A percentile compares a stretch with the other conserved stretches of the same genome.
Conservation (phyloP, 2,329 filamentous ascomycete species). For the Xylaria sp. region DNA sequence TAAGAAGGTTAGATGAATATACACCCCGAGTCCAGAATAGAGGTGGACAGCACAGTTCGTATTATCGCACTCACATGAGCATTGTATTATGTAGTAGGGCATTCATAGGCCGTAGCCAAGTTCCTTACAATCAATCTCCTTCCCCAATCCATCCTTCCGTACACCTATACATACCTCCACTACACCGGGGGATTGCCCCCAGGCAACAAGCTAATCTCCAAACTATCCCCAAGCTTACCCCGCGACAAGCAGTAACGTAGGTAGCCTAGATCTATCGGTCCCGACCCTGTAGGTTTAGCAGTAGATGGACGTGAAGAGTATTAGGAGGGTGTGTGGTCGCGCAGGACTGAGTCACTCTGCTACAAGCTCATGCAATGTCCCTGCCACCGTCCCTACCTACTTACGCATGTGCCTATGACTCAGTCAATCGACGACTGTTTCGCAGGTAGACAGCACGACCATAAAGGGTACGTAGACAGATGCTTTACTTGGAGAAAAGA, state of each 20-base stretch:
- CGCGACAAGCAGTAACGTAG: background rate
- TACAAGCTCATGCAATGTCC: background rate
- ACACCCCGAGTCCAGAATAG: too few species aligned
- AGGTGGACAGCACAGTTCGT: background rate
- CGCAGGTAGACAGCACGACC: too few species aligned
- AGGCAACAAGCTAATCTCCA: background rate
- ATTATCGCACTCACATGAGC: background rate
- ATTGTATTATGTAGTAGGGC: too few species aligned
- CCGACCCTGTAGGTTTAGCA: background rate
- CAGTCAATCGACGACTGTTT: background rate
- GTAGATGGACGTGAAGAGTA: background rate
- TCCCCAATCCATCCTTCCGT: too few species aligned
- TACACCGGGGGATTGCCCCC: too few species aligned
- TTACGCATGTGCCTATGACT: background rate
- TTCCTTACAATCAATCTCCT: background rate
- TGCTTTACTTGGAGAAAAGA: background rate
- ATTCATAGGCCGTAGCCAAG: background rate
- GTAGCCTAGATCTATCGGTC: too few species aligned
- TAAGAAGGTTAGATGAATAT: background rate
- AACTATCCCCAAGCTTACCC: slow-evolving; percentile 6
- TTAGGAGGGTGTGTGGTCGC: background rate
- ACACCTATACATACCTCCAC: too few species aligned
- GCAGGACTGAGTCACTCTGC: slow-evolving; percentile 21
- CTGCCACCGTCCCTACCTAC: background rate
- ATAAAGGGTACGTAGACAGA: too few species aligned